Percentiles rank a stretch among this genome's conserved stretches.
phyloP scores from a whole-genome alignment of 805 yeast species.

The Wickerhamomyces silvicola region DNA sequence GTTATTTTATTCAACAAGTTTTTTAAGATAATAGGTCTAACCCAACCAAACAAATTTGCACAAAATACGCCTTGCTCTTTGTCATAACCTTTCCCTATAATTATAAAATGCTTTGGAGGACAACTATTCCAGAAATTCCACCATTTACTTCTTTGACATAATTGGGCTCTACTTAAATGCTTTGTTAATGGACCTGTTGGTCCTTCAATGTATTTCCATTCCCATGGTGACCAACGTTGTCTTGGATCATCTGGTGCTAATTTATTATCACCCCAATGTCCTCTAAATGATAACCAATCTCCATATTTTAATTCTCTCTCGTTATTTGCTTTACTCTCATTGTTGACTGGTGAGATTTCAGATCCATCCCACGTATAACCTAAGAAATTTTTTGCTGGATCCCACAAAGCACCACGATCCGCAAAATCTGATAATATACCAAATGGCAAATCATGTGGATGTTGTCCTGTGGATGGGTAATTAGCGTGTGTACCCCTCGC shows the following conservation, averaged over 20 bases:
- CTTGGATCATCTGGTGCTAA: conserved; percentile 63
- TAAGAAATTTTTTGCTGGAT: conserved; percentile 74
- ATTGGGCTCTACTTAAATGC: conserved; percentile 57
- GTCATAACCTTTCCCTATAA: conserved; percentile 85
- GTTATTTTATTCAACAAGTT: conserved; percentile 41
- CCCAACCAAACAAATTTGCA: conserved; percentile 52
- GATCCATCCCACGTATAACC: conserved; percentile 76
- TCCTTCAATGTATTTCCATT: conserved; percentile 87
- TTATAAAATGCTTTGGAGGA: conserved; percentile 63
- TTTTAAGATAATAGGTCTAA: conserved; percentile 47
- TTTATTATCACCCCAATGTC: conserved; percentile 88
- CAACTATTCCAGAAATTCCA: conserved; percentile 88
- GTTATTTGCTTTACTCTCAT: conserved; percentile 19
- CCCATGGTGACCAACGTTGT: conserved; percentile 82
- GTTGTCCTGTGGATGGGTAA: conserved; percentile 93
- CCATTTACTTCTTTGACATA: conserved; percentile 87
- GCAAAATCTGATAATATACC: conserved; percentile 88
- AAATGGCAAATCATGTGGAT: conserved; percentile 92
- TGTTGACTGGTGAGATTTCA: conserved; percentile 33
- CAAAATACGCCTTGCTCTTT: conserved; percentile 77
- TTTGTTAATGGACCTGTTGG: conserved; percentile 87
- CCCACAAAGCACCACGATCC: conserved; percentile 94
- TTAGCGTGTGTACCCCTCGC: conserved; percentile 98
- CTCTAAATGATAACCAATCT: conserved; percentile 72
- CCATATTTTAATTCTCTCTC: conserved; percentile 18